Evolutionary conservation across 495 filamentous ascomycete species (phyloP), one percentile per base, ranked within the genome.

Genomic region (Talaromyces thailandensis): DNA sequence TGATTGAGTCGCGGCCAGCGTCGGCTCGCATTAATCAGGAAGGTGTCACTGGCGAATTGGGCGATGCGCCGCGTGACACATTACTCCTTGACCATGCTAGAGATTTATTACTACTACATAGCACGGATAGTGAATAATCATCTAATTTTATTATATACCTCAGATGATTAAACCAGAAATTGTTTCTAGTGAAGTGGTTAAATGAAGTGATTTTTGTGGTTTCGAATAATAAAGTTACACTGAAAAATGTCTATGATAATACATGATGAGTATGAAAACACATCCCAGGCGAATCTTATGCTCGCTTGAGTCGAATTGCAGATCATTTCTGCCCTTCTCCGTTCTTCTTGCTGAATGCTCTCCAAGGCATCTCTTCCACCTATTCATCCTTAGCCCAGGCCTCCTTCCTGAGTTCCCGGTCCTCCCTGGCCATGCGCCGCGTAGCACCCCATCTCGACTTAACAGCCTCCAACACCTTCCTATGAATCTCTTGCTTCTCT

Each of bases 401-500:
- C 62, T 83, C 83, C 73, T 78, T 82, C 69, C 92, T 84, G 76
- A 86, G 82, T 70, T 77, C 68, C 68, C 87, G 74, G 70, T 95
- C 92, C 73, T 90, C 88, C 63, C 87, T 81, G 43, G 92, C 92
- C 72, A 80, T 81, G 63, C 80, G 80, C 70, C 85, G 81, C 70
- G 83, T 83, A 14, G 82, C 75, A 37, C 92, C 91, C 91, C 91
- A 96, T 69, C 81, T 80, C 58, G 79, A 84, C 76, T 86, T 85
- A 25, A 86, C 77, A 16, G 78, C 81, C 67, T 88, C 86, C 65
- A 85, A 62, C 55, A 79, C 74, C 59, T 77, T 72, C 62, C 90
- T 75, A 56, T 83, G 79, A 24, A 75, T 75, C 61, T 77, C 73
- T 68, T 76, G 79, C 72, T 77, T 80, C 52, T 57, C 23, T n/a